phyloP scores from a whole-genome alignment of 169 alveolate species.

The Eimeria sp. region DNA sequence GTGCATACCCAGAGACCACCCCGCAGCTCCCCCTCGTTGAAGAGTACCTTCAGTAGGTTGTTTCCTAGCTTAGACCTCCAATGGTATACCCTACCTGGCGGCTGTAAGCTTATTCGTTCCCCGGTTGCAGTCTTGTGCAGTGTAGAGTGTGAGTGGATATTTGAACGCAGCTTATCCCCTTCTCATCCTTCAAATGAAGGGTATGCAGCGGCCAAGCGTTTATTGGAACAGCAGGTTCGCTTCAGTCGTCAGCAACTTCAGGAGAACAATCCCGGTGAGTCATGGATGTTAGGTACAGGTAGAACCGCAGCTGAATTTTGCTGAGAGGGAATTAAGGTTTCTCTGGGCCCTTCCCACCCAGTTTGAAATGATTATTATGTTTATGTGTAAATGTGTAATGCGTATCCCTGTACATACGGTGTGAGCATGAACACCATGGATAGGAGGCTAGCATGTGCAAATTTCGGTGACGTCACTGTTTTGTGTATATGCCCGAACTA shows the following conservation, averaged over 20 bases:
- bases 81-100: neutral
- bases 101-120: neutral
- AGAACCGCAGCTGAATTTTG: neutral
- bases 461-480: neutral
- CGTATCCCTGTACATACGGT: neutral
- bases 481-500: neutral
- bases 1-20: slow-evolving; percentile 83
- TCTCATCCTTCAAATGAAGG: slow-evolving; percentile 88
- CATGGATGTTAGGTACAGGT: neutral
- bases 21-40: slow-evolving; percentile 76
- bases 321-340: neutral
- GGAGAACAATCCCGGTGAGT: slow-evolving; percentile 30
- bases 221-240: slow-evolving; percentile 82
- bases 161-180: slow-evolving; percentile 79
- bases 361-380: neutral
- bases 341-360: neutral
- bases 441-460: neutral
- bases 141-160: neutral
- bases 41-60: slow-evolving; percentile 79
- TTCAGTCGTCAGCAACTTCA: slow-evolving; percentile 67
- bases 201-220: slow-evolving; percentile 85
- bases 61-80: neutral
- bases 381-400: no score
- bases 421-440: neutral
- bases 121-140: neutral